Evolutionary conservation across 2,329 filamentous ascomycete species (phyloP).

Genomic region (Paracoccidioides lutzii): DNA sequence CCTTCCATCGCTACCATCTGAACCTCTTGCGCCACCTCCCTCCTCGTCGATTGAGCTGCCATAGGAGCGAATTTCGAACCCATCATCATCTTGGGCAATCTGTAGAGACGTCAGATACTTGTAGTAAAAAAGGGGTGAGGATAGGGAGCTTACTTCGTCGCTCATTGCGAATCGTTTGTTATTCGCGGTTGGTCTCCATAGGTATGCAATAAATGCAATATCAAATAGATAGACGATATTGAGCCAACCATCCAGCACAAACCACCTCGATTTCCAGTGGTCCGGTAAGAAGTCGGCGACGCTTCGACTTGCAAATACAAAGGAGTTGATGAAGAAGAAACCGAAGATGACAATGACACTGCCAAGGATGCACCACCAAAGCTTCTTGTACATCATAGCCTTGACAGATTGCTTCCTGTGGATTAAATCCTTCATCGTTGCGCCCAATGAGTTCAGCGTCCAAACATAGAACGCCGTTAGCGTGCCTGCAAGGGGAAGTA

Average conservation of each 20-base stretch:
- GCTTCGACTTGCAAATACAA: constrained; percentile 75
- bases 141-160: constrained; percentile 55
- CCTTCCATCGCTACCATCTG: constrained; percentile 18
- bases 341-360: constrained; percentile 93
- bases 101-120: constrained; percentile 23
- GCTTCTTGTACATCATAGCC: constrained; percentile 89
- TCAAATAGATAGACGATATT: constrained; percentile 94
- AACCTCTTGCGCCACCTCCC: constrained; percentile 24
- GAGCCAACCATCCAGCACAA: constrained; percentile 91
- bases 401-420: constrained; percentile 91
- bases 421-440: constrained; percentile 89
- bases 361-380: constrained; percentile 93
- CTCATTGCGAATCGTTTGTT: constrained; percentile 98
- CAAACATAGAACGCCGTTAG: constrained; percentile 96
- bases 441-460: constrained; percentile 90
- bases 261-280: constrained; percentile 97
- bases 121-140: background rate
- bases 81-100: constrained; percentile 95
- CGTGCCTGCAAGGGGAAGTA: constrained; percentile 80
- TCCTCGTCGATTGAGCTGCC: constrained; percentile 60
- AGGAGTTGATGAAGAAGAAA: constrained; percentile 98
- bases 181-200: constrained; percentile 93
- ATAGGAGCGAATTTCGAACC: constrained; percentile 91
- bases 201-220: constrained; percentile 81
- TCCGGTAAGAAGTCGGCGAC: constrained; percentile 86